Base-by-base conservation (phyloP, 2,329 filamentous ascomycete species). In the Cercospora berteroae region DNA sequence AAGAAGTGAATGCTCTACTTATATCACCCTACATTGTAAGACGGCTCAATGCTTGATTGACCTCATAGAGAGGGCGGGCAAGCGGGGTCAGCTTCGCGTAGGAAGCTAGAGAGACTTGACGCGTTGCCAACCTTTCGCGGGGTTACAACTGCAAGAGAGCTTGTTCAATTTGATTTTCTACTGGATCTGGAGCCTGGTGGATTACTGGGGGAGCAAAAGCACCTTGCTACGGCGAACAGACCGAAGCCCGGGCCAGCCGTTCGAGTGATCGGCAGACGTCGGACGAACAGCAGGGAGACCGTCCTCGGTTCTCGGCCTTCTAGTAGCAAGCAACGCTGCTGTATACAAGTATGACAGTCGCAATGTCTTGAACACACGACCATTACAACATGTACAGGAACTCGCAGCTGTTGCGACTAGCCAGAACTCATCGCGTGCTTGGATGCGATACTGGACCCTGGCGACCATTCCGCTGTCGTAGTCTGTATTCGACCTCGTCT, bases 41-140 rank as follows among this genome's bases (percentile, higher is more conserved):
- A 55, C 60, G 48, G 48, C 44, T 48, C 44, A 44, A 57, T 64
- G 52, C 50, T 33, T 18, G 29, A 52, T 52, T 64, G 61, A 64
- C 61, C 61, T 64, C 61, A 64, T 64, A n/a, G n/a, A 31, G 61
- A 33, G 36, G 36, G 36, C 36, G 36, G 36, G 36, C 36, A 42
- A 42, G 61, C 61, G 61, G 61, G 61, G 61, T 48, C 23, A 44
- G 31, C 29, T 55, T 64, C 33, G 61, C 61, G 60, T 48, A 57
- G 33, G 61, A 27, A 64, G 61, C 60, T 63, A 39, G n/a, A 36
- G 36, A 36, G 42, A 48, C 33, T 55, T 44, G 31, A 56, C 31
- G 55, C 31, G 31, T n/a, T 44, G 61, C 61, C 56, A 50, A 57
- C 61, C 13, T 33, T 13, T 39, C 61, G 48, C 48, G 48, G 61